Percentiles rank a stretch among this genome's conserved stretches.
These are phyloP conservation scores for Fusarium sp. DNA, from an alignment of 2,329 filamentous ascomycete genomes.

Conservation along the genomic window DNA sequence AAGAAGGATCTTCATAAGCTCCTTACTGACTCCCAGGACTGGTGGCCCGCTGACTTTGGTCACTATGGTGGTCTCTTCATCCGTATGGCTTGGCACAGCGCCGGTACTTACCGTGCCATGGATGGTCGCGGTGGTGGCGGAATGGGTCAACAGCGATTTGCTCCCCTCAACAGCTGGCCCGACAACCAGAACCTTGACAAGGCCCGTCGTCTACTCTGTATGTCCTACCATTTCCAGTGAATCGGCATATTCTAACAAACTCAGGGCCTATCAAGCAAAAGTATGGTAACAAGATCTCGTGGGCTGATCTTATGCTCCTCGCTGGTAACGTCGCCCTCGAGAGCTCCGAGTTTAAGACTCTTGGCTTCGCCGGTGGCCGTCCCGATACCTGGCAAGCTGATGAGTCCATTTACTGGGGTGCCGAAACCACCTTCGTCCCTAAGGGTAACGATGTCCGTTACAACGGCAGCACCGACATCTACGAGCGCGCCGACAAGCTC, in stretches of 20 bases:
- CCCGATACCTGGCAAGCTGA: slow-evolving; percentile 80
- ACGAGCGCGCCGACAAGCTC: slow-evolving; percentile 67
- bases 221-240: not conserved
- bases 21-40: slow-evolving; percentile 84
- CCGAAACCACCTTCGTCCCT: slow-evolving; percentile 76
- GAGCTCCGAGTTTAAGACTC: slow-evolving; percentile 79
- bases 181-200: slow-evolving; percentile 85
- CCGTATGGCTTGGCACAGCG: slow-evolving; percentile 84
- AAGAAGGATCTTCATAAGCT: slow-evolving; percentile 79
- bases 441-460: slow-evolving; percentile 78
- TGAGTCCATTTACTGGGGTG: slow-evolving; percentile 82
- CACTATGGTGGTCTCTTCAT: slow-evolving; percentile 86
- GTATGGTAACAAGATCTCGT: slow-evolving; percentile 85
- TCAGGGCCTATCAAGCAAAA: slow-evolving; percentile 81
- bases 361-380: slow-evolving; percentile 80
- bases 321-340: slow-evolving; percentile 83
- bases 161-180: slow-evolving; percentile 83
- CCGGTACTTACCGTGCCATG: slow-evolving; percentile 80
- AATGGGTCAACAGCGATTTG: slow-evolving; percentile 81
- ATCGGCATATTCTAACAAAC: not conserved
- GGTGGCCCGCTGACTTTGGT: slow-evolving; percentile 85
- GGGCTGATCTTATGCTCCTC: slow-evolving; percentile 79
- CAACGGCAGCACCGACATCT: slow-evolving; percentile 64
- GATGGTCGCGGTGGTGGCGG: slow-evolving; percentile 82
- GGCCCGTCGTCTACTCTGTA: slow-evolving; percentile 79